These are phyloP conservation scores for Colletotrichum sublineola DNA, from an alignment of 2,329 filamentous ascomycete species.

Conservation along the genomic window DNA sequence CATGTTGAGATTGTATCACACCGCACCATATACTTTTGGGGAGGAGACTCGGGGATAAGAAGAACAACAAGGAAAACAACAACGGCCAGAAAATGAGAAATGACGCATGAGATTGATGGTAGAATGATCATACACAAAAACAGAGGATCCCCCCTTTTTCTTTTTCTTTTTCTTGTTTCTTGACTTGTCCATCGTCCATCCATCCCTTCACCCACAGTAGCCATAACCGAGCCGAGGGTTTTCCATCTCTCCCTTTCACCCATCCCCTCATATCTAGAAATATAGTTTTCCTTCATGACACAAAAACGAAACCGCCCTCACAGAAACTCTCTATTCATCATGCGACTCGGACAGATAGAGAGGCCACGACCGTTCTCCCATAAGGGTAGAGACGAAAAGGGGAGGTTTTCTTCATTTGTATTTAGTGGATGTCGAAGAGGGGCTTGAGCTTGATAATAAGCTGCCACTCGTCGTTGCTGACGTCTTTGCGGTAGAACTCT, in stretches of 20 bases:
- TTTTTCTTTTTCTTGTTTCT: constrained; percentile 30
- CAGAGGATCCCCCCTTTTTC: background rate
- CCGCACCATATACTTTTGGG: constrained; percentile 12
- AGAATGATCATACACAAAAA: constrained; percentile 21
- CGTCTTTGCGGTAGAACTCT: constrained; percentile 91
- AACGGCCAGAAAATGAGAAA: constrained; percentile 6
- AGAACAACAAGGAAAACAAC: background rate
- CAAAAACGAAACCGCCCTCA: background rate
- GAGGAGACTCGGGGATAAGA: background rate
- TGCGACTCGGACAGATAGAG: background rate
- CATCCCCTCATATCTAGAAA: background rate
- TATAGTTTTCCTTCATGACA: background rate
- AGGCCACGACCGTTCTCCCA: background rate
- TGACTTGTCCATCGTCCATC: constrained; percentile 13
- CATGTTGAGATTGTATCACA: background rate
- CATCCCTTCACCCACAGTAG: background rate
- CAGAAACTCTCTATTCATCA: background rate
- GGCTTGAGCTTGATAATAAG: constrained; percentile 96
- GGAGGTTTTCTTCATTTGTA: background rate
- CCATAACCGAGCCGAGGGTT: background rate
- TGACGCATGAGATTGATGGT: background rate
- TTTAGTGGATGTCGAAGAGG: constrained; percentile 86
- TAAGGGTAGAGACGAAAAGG: background rate
- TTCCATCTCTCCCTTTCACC: background rate
- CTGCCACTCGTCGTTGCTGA: constrained; percentile 92